These are phyloP conservation scores for Phytophthora uliginosa DNA, from an alignment of 352 stramenopile species.

Conservation along the genomic window DNA sequence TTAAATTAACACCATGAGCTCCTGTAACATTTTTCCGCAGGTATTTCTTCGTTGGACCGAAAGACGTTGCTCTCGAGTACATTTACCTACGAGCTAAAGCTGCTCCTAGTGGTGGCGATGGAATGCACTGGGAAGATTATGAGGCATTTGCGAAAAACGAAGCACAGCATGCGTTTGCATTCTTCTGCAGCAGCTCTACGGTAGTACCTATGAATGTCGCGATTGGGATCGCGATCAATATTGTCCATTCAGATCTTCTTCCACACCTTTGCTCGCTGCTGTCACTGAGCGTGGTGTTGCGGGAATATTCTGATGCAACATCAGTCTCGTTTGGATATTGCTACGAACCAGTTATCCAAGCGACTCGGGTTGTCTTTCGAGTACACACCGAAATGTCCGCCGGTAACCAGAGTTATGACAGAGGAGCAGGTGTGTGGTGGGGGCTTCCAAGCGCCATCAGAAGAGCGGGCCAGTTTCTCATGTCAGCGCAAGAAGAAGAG, in stretches of 20 bases:
- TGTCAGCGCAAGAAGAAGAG: constrained; percentile 20
- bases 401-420: constrained; percentile 1
- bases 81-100: constrained; percentile 23
- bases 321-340: constrained; percentile 32
- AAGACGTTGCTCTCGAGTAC: constrained; percentile 28
- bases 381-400: constrained; percentile 17
- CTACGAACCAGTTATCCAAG: constrained; percentile 12
- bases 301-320: constrained; percentile 19
- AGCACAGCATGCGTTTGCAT: constrained; percentile 15
- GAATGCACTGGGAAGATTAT: constrained; percentile 23
- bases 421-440: constrained; percentile 6
- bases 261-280: constrained; percentile 20
- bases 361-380: constrained; percentile 20
- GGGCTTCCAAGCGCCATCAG: constrained; percentile 14
- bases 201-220: constrained; percentile 12
- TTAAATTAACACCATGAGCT: not conserved
- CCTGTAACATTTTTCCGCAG: constrained; percentile 14
- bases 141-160: constrained; percentile 19
- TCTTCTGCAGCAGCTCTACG: constrained; percentile 13
- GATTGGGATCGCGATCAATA: constrained; percentile 27
- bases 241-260: constrained; percentile 33
- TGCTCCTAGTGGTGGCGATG: not conserved
- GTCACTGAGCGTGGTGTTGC: constrained; percentile 14
- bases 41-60: constrained; percentile 26
- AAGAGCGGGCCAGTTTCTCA: constrained; percentile 17